Evolutionary conservation across 192 early-diverging fungal species (phyloP).

Genomic region (Chytriomyces sp.): DNA sequence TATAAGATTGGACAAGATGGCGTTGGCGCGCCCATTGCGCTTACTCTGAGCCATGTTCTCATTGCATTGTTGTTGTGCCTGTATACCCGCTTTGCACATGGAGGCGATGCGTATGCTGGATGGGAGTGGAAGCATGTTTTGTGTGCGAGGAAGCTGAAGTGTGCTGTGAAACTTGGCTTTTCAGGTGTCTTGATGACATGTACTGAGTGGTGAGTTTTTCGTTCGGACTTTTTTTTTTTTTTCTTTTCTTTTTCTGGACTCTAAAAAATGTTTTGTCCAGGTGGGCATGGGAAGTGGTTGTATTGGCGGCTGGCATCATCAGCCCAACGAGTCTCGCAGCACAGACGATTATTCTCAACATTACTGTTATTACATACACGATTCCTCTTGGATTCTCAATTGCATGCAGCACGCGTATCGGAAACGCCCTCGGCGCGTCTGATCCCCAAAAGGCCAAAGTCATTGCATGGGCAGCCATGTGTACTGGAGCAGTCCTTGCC

Average conservation of each 20-base stretch:
- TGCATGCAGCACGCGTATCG: slow-evolving; percentile 81
- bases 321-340: slow-evolving; percentile 78
- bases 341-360: slow-evolving; percentile 78
- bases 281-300: slow-evolving; percentile 45
- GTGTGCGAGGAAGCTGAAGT: slow-evolving; percentile 7
- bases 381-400: slow-evolving; percentile 82
- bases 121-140: slow-evolving; percentile 74
- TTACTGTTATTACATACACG: slow-evolving; percentile 72
- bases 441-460: slow-evolving; percentile 18
- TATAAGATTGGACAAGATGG: slow-evolving; percentile 67
- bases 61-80: slow-evolving; percentile 65
- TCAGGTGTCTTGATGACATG: slow-evolving; percentile 82
- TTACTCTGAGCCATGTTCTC: slow-evolving; percentile 73
- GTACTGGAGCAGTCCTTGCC: slow-evolving; percentile 53
- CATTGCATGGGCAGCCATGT: slow-evolving; percentile 20
- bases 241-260: neutral
- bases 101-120: slow-evolving; percentile 79
- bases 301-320: slow-evolving; percentile 70
- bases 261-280: slow-evolving; percentile 33
- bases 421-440: slow-evolving; percentile 43
- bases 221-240: neutral
- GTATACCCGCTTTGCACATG: slow-evolving; percentile 69
- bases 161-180: slow-evolving; percentile 64
- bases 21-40: slow-evolving; percentile 84
- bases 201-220: slow-evolving; percentile 55